Conservation (phyloP, 108 stramenopile genomes). For the Hondaea fermentalgiana region DNA sequence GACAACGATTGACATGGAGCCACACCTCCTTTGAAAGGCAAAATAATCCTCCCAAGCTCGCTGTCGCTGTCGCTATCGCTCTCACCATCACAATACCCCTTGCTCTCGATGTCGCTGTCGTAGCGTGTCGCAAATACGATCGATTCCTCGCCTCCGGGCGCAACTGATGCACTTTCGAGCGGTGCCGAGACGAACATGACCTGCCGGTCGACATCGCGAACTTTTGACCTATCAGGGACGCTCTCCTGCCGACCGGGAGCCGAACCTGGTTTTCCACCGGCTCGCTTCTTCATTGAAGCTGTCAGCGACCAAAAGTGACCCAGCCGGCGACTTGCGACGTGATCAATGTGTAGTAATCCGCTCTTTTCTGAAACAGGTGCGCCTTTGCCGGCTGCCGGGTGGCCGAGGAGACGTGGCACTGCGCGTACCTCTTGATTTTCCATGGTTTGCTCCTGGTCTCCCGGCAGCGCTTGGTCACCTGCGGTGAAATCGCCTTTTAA, state of each 20-base stretch:
- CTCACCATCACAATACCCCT: too few species aligned
- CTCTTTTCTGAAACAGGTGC: neutral
- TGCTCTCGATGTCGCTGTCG: too few species aligned
- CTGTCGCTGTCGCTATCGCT: too few species aligned
- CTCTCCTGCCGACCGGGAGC: too few species aligned
- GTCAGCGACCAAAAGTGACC: neutral
- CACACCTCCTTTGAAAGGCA: too few species aligned
- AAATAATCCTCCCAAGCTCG: too few species aligned
- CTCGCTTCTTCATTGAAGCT: too few species aligned
- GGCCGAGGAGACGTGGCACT: neutral
- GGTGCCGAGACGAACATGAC: neutral
- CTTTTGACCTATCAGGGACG: neutral
- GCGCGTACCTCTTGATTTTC: neutral
- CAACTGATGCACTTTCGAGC: neutral
- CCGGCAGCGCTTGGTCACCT: too few species aligned
- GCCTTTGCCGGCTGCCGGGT: neutral
- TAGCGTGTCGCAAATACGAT: neutral
- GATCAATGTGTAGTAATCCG: neutral
- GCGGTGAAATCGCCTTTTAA: too few species aligned
- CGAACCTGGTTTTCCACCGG: too few species aligned
- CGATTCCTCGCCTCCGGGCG: neutral
- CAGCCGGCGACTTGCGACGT: neutral
- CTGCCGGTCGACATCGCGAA: neutral
- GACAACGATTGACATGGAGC: neutral
- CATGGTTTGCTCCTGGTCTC: too few species aligned